A percentile compares a stretch with the other conserved stretches of the same genome.
Evolutionary conservation across 257 asterid species (phyloP).

Genomic region (Cynanchum wilfordii): DNA sequence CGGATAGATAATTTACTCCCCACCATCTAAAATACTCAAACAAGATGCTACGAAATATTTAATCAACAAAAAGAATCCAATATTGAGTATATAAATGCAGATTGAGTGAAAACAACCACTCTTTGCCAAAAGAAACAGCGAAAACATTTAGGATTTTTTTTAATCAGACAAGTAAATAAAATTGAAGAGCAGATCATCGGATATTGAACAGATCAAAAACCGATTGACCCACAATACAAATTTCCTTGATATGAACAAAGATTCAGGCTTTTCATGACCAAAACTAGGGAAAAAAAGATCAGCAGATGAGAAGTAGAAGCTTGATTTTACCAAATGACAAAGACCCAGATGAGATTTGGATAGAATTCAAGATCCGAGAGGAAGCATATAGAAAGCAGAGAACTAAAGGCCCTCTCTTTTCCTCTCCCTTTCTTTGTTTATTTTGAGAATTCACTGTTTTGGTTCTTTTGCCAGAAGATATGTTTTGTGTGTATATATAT

Average conservation of each 20-base stretch:
- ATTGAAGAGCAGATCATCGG: conserved; percentile 46
- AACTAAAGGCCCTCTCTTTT: conserved; percentile 60
- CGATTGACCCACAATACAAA: conserved; percentile 47
- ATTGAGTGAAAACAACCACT: conserved; percentile 36
- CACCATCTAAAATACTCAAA: not conserved
- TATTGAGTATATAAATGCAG: conserved; percentile 39
- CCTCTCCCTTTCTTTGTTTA: conserved; percentile 41
- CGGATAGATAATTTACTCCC: conserved; percentile 15
- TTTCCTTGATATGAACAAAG: conserved; percentile 32
- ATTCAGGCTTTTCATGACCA: conserved; percentile 32
- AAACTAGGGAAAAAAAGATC: conserved; percentile 26
- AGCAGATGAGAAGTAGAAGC: conserved; percentile 22
- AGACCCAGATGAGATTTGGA: conserved; percentile 43
- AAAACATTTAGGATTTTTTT: conserved; percentile 31
- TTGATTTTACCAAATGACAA: conserved; percentile 34
- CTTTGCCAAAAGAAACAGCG: conserved; percentile 23
- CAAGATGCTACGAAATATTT: conserved; percentile 15
- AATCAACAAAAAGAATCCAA: conserved; percentile 31
- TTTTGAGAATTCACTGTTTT: conserved; percentile 48
- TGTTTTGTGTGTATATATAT: conserved; percentile 20
- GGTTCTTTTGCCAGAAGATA: conserved; percentile 40
- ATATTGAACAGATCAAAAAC: conserved; percentile 61
- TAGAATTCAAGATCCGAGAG: conserved; percentile 66
- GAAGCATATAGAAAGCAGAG: conserved; percentile 70
- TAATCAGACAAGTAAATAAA: conserved; percentile 26